Evolutionary conservation across 2,329 filamentous ascomycete species (phyloP), one percentile per base, ranked within the genome.

Genomic region (Lachnellula cervina): DNA sequence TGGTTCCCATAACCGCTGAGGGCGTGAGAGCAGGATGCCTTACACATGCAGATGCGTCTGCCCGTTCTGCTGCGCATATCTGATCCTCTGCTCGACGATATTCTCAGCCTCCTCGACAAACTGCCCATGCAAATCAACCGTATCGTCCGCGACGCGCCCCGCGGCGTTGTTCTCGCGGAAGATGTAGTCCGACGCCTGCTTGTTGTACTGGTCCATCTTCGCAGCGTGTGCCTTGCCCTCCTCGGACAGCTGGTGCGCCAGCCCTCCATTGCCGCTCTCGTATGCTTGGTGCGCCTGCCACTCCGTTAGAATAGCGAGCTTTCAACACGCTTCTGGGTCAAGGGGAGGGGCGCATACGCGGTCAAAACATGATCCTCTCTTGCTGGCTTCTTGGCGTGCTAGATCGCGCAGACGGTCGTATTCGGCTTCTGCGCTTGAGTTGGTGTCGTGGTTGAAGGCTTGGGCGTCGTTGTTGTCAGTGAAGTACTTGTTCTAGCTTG

Each of bases 41-140:
- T 73, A 82, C 77, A 96, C 92, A 74, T 96, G 91, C 54, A 99
- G 76, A 74, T 96, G 90, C 19, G 77, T 83, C 75, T 96, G 87
- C 0, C 89, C 89, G 37, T 83, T 80, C 52, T 80, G 72, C 69
- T 84, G 83, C 56, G 91, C 91, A 63, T 89, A 86, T 63, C 83
- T 82, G 68, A 99, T 96, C 63, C 94, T 81, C 72, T 89, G 80
- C 74, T 93, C 89, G 21, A 97, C 77, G 55, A 97, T 94, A 61
- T 90, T 83, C 76, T 96, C 91, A 5, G 94, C 94, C 76, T 97
- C 94, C 70, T 96, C 90, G 57, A 96, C 92, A 67, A 88, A 97
- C 69, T 95, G 88, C 2, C 94, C 94, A 72, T 99, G 94, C 48
- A 99, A 79, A 74, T 99, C 94, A 65, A 99, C 92, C 8, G 88